phyloP scores from a whole-genome alignment of 1,284 basidiomycete species.

The Cutaneotrichosporon cutaneum region DNA sequence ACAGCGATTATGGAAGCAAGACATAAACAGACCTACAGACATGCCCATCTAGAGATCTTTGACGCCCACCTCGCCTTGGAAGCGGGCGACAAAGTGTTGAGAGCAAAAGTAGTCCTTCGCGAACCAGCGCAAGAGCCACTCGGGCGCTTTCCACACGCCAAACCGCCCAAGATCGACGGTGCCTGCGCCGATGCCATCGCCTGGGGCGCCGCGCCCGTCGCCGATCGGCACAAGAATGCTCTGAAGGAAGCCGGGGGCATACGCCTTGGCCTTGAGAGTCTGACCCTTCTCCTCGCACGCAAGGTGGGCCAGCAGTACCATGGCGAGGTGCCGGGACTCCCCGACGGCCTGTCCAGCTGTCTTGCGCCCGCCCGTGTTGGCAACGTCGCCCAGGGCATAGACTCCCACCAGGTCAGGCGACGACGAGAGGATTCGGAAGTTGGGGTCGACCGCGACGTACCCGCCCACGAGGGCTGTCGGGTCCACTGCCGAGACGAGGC shows the following conservation, averaged over 20 bases:
- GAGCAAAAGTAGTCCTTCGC: slow-evolving; percentile 15
- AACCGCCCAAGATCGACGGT: slow-evolving; percentile 10
- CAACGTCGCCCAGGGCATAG: slow-evolving; percentile 48
- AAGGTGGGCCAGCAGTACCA: neutral
- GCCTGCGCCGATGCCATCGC: slow-evolving; percentile 14
- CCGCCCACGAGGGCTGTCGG: slow-evolving; percentile 28
- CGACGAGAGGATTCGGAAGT: slow-evolving; percentile 32
- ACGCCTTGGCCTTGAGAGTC: too few relatives aligned
- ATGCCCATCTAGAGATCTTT: neutral
- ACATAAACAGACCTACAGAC: too few relatives aligned
- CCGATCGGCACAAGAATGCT: slow-evolving; percentile 13
- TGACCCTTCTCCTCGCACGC: neutral
- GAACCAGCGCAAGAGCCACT: slow-evolving; percentile 16
- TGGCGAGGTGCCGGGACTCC: neutral
- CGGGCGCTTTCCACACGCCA: slow-evolving; percentile 12
- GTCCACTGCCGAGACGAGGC: slow-evolving; percentile 41
- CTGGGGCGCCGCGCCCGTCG: slow-evolving; percentile 2
- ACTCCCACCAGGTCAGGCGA: slow-evolving; percentile 21
- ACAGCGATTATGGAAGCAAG: too few relatives aligned
- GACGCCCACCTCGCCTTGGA: neutral
- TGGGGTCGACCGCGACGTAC: slow-evolving; percentile 46
- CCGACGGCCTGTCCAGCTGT: slow-evolving; percentile 9
- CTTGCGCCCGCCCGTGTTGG: slow-evolving; percentile 12
- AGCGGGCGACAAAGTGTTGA: slow-evolving; percentile 32
- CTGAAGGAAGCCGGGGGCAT: neutral